These are phyloP conservation scores for Voacanga thouarsii DNA, from an alignment of 257 asterid species.

Conservation along the genomic window DNA sequence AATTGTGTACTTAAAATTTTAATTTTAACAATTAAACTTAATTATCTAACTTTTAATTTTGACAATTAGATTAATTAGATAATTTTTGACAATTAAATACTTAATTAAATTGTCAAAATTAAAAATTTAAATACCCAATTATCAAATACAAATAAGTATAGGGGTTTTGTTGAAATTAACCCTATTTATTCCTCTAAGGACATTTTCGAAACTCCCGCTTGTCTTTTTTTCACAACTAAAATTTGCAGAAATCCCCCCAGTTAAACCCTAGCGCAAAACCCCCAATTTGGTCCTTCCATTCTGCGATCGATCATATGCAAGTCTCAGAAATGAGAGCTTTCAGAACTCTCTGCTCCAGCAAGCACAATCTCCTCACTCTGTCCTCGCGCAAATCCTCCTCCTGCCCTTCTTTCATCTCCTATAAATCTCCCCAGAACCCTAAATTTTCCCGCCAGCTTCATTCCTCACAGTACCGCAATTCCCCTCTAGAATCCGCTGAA, in stretches of 20 bases:
- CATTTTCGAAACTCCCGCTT: constrained; percentile 11
- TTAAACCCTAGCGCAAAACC: background rate
- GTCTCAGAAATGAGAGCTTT: constrained; percentile 47
- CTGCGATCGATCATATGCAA: constrained; percentile 28
- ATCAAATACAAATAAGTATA: too few relatives aligned
- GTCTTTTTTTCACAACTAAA: background rate
- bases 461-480: constrained; percentile 29
- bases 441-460: constrained; percentile 31
- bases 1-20: too few relatives aligned
- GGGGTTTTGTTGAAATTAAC: too few relatives aligned
- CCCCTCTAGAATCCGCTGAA: constrained; percentile 33
- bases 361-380: constrained; percentile 33
- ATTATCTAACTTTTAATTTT: too few relatives aligned
- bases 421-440: constrained; percentile 31
- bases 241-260: background rate
- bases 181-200: background rate
- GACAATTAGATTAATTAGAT: too few relatives aligned
- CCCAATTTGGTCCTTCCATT: background rate
- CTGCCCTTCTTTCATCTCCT: constrained; percentile 23
- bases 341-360: constrained; percentile 43
- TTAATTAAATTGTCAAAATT: too few relatives aligned
- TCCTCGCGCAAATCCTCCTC: constrained; percentile 9
- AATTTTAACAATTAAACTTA: too few relatives aligned
- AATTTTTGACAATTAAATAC: too few relatives aligned
- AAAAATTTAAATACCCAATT: too few relatives aligned